Conservation (phyloP, 1,139 yeast species). For the Magnusiomyces sp. region DNA sequence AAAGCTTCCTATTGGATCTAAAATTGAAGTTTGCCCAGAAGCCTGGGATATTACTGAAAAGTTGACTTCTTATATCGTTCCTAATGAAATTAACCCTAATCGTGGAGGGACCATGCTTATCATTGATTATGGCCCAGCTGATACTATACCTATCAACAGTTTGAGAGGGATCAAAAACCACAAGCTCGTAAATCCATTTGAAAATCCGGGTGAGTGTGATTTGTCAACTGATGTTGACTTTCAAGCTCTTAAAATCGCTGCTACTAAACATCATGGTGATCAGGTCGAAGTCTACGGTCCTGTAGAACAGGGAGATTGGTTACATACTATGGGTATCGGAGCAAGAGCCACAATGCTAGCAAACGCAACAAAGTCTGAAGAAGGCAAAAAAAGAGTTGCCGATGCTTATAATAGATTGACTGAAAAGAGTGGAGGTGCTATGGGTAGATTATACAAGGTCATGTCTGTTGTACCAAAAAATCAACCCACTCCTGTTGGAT, state of each 20-base stretch:
- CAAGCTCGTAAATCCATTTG: conserved; percentile 69
- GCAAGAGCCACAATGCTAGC: conserved; percentile 45
- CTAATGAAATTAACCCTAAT: conserved; percentile 35
- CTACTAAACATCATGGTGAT: conserved; percentile 23
- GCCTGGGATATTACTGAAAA: conserved; percentile 43
- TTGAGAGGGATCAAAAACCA: conserved; percentile 70
- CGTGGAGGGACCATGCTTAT: conserved; percentile 59
- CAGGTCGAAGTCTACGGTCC: conserved; percentile 44
- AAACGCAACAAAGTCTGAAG: conserved; percentile 26
- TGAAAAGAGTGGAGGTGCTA: conserved; percentile 50
- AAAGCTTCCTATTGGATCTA: conserved; percentile 46
- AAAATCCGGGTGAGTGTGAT: conserved; percentile 71
- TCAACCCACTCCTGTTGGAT: conserved; percentile 37
- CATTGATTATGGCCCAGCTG: conserved; percentile 68
- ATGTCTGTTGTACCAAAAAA: conserved; percentile 51
- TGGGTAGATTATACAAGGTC: conserved; percentile 76
- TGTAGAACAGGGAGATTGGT: conserved; percentile 71
- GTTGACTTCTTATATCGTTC: conserved; percentile 30
- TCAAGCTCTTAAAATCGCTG: conserved; percentile 41
- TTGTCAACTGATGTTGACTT: conserved; percentile 82
- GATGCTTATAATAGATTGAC: conserved; percentile 58
- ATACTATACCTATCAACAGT: conserved; percentile 56
- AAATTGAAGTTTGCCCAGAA: conserved; percentile 71
- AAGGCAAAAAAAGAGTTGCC: conserved; percentile 37
- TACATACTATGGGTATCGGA: conserved; percentile 69